A percentile compares a stretch with the other conserved stretches of the same genome.
Evolutionary conservation across 768 basidiomycete genomes (phyloP).

Genomic region (Pleurotus tuber-regium): DNA sequence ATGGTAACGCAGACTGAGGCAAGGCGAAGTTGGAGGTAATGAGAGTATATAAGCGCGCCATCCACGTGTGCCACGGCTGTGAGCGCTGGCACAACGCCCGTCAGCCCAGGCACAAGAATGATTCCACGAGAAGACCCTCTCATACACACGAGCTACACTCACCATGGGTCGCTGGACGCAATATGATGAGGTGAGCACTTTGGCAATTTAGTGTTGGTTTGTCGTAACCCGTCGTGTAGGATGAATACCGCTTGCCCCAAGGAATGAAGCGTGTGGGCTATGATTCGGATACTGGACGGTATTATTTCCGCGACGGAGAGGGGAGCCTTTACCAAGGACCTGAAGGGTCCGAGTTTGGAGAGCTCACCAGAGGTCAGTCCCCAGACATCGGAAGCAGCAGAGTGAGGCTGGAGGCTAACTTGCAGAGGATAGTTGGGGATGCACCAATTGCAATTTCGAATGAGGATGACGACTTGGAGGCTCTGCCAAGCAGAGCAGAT

Average conservation of each 20-base stretch:
- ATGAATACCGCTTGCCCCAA: constrained; percentile 49
- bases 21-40: too few species aligned
- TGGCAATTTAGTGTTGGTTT: not conserved
- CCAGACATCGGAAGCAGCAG: constrained; percentile 10
- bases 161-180: constrained; percentile 28
- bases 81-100: too few species aligned
- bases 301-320: constrained; percentile 57
- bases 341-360: constrained; percentile 62
- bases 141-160: constrained; percentile 3
- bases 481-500: constrained; percentile 47
- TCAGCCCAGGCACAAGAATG: too few species aligned
- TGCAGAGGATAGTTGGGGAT: not conserved
- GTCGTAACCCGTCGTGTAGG: constrained; percentile 31
- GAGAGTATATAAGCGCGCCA: too few species aligned
- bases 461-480: constrained; percentile 50
- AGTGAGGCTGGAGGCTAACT: not conserved
- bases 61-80: too few species aligned
- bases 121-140: too few species aligned
- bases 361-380: constrained; percentile 43
- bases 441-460: constrained; percentile 13
- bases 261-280: constrained; percentile 73
- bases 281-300: constrained; percentile 66
- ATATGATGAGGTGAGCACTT: constrained; percentile 17
- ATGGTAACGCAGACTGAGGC: too few species aligned
- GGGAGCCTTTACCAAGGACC: constrained; percentile 58